Base-by-base conservation (phyloP, 2,329 filamentous ascomycete species). In the Talaromyces marneffei region DNA sequence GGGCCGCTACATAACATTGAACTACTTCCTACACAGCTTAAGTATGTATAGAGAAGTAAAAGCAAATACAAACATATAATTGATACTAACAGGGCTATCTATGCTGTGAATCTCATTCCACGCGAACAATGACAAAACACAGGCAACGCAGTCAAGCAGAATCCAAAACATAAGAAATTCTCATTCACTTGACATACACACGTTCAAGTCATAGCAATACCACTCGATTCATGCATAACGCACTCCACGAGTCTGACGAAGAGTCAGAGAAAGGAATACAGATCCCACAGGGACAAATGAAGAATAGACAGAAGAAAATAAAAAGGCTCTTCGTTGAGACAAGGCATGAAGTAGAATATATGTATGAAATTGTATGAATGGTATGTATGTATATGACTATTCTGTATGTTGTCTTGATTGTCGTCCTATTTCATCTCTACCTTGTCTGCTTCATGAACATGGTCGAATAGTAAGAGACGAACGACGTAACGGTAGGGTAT, bases 401-500 rank as follows among this genome's bases (percentile, higher is more conserved):
- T 37, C 52, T 55, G 52, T 55, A 55, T 25, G 52, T 25, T 55
- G 33, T 39, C 31, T 54, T 50, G 46, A 50, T 37, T 54, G 33
- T 55, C 52, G 40, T 55, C 33, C 52, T 55, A 39, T 55, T 55
- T 12, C 52, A 40, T 55, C 35, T 55, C 52, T 55, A 55, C 52
- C 52, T 55, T 55, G 52, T 55, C 52, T 55, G 40, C 39, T 55
- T 55, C 52, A 40, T 40, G 52, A 55, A 55, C 52, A 55, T 29
- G 52, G 52, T 55, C 20, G 52, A 40, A 55, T 39, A 18, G 33
- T 40, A 29, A 40, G 35, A 55, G 35, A 55, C 31, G 52, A 25
- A 40, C 35, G 52, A 40, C 52, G 31, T 29, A 55, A 55, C 52
- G 33, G 35, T 55, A 55, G 52, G 52, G 52, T 55, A 55, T 55